Evolutionary conservation across 176 grass and related monocot genomes (phyloP).

Genomic region (Musa beccarii): DNA sequence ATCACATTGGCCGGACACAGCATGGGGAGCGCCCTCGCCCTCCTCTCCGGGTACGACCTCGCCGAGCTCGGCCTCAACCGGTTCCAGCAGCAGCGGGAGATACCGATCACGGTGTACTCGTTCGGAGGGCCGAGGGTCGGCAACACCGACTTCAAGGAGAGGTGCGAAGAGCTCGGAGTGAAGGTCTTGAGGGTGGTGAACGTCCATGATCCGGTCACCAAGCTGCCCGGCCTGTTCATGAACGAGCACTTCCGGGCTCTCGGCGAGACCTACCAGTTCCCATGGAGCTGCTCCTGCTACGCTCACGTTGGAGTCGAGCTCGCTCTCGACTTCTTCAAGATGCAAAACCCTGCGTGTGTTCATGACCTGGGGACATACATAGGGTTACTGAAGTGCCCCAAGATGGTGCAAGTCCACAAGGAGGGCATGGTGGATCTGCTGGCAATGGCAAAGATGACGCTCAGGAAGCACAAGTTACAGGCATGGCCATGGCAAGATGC

Average conservation of each 20-base stretch:
- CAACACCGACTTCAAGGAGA: neutral
- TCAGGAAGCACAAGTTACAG: neutral
- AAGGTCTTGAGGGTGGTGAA: neutral
- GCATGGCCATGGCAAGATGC: neutral
- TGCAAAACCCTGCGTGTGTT: constrained; percentile 1
- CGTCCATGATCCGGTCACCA: neutral
- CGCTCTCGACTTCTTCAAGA: constrained; percentile 3
- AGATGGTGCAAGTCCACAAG: neutral
- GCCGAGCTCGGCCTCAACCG: neutral
- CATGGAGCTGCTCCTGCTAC: constrained; percentile 10
- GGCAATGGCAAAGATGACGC: neutral
- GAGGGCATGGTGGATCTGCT: neutral
- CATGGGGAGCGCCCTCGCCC: constrained; percentile 2
- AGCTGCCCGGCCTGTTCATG: neutral
- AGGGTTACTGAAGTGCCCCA: neutral
- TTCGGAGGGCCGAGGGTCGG: neutral
- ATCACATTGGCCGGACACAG: constrained; percentile 3
- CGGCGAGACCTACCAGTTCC: neutral
- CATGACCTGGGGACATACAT: neutral
- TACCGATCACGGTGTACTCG: neutral
- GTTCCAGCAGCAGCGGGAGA: neutral
- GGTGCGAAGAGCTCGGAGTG: constrained; percentile 5
- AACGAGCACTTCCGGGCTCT: neutral
- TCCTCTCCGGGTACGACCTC: neutral
- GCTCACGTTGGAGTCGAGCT: constrained; percentile 2